Base-by-base conservation (phyloP, 2,329 filamentous ascomycete species). In the Fusarium incarnatum region DNA sequence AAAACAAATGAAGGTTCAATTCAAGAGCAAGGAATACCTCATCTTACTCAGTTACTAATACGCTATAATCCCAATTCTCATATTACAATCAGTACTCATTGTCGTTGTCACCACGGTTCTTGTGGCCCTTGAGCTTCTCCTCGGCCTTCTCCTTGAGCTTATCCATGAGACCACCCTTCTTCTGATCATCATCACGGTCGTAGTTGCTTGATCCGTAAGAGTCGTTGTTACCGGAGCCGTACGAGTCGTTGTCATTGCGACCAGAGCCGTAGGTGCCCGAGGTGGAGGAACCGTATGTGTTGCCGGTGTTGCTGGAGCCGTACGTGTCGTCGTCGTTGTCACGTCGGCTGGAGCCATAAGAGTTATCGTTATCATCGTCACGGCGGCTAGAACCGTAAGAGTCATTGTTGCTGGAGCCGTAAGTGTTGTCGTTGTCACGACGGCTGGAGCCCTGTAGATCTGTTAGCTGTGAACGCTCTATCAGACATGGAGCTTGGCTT, bases 141-240 rank as follows among this genome's bases (percentile, higher is more conserved):
- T 87, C 86, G 8, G 83, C 84, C 81, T 88, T 89, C 79, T 90
- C 86, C 77, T 89, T 79, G 25, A 89, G 60, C 79, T 87, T 89
- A 48, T 87, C 87, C 23, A 87, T 56, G 18, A 82, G 83, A 53
- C 84, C 86, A 74, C 86, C 83, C 16, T 73, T 73, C 47, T 71
- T 70, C 9, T 67, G 70, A 32, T 63, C 46, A 9, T 62, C 37
- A 23, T 63, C 34, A 12, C 47, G 47, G 8, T 37, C 18, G 16
- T 52, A 40, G 23, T 52, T 52, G 49, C 49, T 34, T 6, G 57
- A 66, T 11, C 66, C 66, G 22, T 70, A 69, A 3, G 55, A 64
- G 41, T 46, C 34, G 1, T 37, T 59, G 44, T 66, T 30, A 18
- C 47, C 41, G 3, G 64, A 67, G 5, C 64, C 64, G 5, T 60